Evolutionary conservation across 2,329 filamentous ascomycete genomes (phyloP), one percentile per base, ranked within the genome.

Genomic region (Colletotrichum theobromicola): DNA sequence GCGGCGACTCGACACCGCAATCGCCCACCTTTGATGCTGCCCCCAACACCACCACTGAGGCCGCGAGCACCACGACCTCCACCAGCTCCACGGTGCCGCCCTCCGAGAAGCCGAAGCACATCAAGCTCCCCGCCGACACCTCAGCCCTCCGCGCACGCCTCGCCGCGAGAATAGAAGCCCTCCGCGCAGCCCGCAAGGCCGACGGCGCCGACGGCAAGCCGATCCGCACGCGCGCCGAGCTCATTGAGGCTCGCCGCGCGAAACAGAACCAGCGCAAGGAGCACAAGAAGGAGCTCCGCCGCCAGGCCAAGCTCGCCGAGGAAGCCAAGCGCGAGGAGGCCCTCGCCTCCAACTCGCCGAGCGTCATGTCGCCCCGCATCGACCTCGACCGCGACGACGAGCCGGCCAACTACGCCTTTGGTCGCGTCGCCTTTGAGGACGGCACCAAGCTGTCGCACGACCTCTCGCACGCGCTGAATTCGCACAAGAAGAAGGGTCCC

Each of bases 351-450:
- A 91, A 90, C 79, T 93, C 91, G 4, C 91, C 91, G 5, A 85
- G 87, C 75, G 87, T 91, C 70, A 88, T 92, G 83, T 91, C 88
- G 79, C 89, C 90, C 0, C 84, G 87, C 12, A 83, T 91, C 32
- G 87, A 89, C 72, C 82, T 88, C 10, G 70, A 63, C 66, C 65
- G 57, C 42, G 73, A 73, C 50, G 87, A 88, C 37, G 85, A 88
- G 64, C 76, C 77, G 24, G 77, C 73, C 76, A 94, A 93, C 85
- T 97, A 98, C 82, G 92, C 95, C 7, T 99, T 98, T 83, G 95
- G 96, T 35, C 93, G 95, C 42, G 92, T 99, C n/a, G 92, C 95
- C 13, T 99, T 98, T 82, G 91, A 91, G 6, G 96, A 98, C 81
- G 96, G 96, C 50, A 90, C 95, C 66, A 90, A 94, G 76, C 88